Base-by-base conservation (phyloP, 176 grass and related monocot species). In the Saccharum spontaneum region DNA sequence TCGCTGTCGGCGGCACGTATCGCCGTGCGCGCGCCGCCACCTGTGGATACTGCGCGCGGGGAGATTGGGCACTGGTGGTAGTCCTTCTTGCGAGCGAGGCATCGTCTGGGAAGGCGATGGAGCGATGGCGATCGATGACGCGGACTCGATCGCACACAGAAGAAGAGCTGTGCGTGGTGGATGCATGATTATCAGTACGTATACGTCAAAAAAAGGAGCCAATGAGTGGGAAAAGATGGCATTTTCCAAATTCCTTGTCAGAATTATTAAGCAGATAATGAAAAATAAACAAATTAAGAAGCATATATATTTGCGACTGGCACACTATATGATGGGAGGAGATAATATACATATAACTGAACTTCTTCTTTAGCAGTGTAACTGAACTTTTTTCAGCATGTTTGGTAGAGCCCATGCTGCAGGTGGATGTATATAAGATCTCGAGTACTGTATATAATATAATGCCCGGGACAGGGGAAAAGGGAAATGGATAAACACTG, bases 381-480 rank as follows among this genome's bases (percentile, higher is more conserved):
- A 66, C 7, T 71, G 72, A 43, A 52, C 26, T 16, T 89, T 82
- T 86, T 26, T 62, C 83, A 46, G 83, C 45, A 69, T 55, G 43
- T 55, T 67, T 48, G 67, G 67, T 73, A 38, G 20, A 60, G 67
- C 63, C 88, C 88, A 90, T 82, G 73, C 78, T 26, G 77, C 77
- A 46, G 64, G 15, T 36, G 4, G 23, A n/a, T 77, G 36, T 78
- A 5, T n/a, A 57, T 77, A 28, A 26, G 2, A 44, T 44, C 10
- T 39, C 38, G 38, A 39, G 38, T 48, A n/a, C n/a, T n/a, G n/a
- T n/a, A 23, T 63, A 38, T 36, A 67, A 67, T 46, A 78, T 61
- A 22, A 80, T 52, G 12, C 72, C 28, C 66, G 82, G 28, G 13
- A 36, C 1, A 17, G 76, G 76, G 57, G 76, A n/a, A 81, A 75